These are phyloP conservation scores for Capsicum rhomboideum DNA, from an alignment of 257 asterid species.

Conservation along the genomic window DNA sequence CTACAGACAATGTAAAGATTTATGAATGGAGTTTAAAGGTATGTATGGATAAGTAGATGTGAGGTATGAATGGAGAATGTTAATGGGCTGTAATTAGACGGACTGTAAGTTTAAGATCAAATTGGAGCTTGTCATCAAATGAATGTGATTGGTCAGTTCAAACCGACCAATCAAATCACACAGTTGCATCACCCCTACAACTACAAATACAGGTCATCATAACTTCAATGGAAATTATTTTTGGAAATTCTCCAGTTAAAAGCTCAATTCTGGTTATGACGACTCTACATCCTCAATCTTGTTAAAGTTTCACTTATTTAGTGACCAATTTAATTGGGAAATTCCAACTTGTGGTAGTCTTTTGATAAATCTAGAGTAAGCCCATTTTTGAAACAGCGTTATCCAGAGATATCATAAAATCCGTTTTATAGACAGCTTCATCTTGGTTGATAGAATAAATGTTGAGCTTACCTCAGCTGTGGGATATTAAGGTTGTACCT, in stretches of 20 bases:
- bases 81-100: no score
- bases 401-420: background rate
- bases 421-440: background rate
- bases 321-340: background rate
- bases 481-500: background rate
- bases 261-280: background rate
- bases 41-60: no score
- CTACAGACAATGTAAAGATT: no score
- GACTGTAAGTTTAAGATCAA: no score
- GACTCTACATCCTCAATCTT: background rate
- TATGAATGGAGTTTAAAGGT: no score
- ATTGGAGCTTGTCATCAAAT: no score
- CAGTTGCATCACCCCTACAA: no score
- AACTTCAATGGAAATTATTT: background rate
- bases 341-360: background rate
- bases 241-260: background rate
- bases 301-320: background rate
- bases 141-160: no score
- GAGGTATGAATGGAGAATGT: no score
- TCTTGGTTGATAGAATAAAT: background rate
- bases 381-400: background rate
- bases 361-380: background rate
- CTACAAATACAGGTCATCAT: no score
- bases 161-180: no score
- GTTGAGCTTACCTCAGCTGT: background rate